A percentile compares a stretch with the other conserved stretches of the same genome.
These are phyloP conservation scores for Rutstroemia sp. DNA, from an alignment of 2,329 filamentous ascomycete species.

Conservation along the genomic window DNA sequence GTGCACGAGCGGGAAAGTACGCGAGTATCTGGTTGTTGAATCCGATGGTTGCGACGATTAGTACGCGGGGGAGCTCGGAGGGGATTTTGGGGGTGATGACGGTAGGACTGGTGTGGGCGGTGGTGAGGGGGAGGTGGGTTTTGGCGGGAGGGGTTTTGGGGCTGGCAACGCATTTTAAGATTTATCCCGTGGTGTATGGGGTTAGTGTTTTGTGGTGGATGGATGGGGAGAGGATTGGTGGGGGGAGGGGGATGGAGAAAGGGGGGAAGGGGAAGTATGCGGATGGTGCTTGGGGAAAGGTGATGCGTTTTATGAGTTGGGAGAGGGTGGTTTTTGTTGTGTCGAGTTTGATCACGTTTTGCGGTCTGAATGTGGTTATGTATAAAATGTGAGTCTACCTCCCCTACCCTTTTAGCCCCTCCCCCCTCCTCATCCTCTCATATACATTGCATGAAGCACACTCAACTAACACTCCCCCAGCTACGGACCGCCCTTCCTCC, in stretches of 20 bases:
- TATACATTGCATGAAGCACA: background rate
- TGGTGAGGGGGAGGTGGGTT: conserved; percentile 51
- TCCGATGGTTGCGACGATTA: conserved; percentile 96
- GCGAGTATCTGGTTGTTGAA: conserved; percentile 90
- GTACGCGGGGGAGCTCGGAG: conserved; percentile 89
- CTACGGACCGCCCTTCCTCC: conserved; percentile 74
- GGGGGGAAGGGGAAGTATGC: background rate
- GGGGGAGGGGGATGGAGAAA: background rate
- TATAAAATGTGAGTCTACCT: conserved; percentile 52
- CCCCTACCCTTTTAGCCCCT: background rate
- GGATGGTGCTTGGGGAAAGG: conserved; percentile 12
- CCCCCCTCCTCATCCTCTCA: background rate
- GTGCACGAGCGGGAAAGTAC: conserved; percentile 59
- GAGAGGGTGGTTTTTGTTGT: conserved; percentile 38
- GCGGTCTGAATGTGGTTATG: conserved; percentile 69
- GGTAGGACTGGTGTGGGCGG: conserved; percentile 75
- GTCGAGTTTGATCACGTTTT: conserved; percentile 66
- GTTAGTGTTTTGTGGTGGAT: conserved; percentile 76
- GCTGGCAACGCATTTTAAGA: conserved; percentile 90
- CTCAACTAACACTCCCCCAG: conserved; percentile 31
- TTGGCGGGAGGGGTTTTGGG: conserved; percentile 73
- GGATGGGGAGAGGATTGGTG: conserved; percentile 44
- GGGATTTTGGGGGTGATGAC: conserved; percentile 82
- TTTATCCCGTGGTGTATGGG: conserved; percentile 96
- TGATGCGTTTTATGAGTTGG: background rate